These are phyloP conservation scores for Annulohypoxylon maeteangense DNA, from an alignment of 495 filamentous ascomycete genomes.

Conservation along the genomic window DNA sequence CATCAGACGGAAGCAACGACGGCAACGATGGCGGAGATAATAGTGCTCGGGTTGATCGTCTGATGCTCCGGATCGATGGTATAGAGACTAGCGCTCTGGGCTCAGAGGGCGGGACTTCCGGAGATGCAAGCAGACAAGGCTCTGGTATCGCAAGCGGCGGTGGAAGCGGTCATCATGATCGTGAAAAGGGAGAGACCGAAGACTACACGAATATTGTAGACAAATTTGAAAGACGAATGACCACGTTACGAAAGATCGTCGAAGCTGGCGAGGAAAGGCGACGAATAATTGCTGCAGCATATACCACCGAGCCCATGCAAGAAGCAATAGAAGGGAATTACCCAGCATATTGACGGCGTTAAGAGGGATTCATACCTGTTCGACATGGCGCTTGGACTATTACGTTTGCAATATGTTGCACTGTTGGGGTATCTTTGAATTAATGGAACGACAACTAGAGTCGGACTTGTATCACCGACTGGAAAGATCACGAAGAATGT, in stretches of 20 bases:
- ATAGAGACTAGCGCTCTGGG: conserved; percentile 51
- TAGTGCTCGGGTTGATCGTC: conserved; percentile 46
- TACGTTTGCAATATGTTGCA: not conserved
- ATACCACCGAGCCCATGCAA: conserved; percentile 12
- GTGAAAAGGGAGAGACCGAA: conserved; percentile 45
- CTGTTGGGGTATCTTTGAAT: conserved; percentile 6
- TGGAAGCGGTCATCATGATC: conserved; percentile 50
- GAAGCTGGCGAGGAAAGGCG: conserved; percentile 55
- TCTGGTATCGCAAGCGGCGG: conserved; percentile 49
- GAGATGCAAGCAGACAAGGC: conserved; percentile 42
- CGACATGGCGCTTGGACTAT: conserved; percentile 8
- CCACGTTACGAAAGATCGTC: conserved; percentile 59
- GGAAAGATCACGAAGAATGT: conserved; percentile 19
- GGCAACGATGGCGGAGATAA: conserved; percentile 43
- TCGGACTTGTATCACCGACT: conserved; percentile 20
- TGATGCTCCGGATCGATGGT: conserved; percentile 78
- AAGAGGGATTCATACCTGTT: not conserved
- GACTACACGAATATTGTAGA: conserved; percentile 68
- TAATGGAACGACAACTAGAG: conserved; percentile 16
- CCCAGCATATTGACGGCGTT: conserved; percentile 7
- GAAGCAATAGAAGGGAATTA: conserved; percentile 1
- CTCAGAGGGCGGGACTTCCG: conserved; percentile 33
- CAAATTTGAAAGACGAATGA: conserved; percentile 75
- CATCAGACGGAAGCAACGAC: conserved; percentile 51
- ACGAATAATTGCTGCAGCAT: conserved; percentile 32